Base-by-base conservation (phyloP, 179 eudicot species). In the Spergularia azorica region DNA sequence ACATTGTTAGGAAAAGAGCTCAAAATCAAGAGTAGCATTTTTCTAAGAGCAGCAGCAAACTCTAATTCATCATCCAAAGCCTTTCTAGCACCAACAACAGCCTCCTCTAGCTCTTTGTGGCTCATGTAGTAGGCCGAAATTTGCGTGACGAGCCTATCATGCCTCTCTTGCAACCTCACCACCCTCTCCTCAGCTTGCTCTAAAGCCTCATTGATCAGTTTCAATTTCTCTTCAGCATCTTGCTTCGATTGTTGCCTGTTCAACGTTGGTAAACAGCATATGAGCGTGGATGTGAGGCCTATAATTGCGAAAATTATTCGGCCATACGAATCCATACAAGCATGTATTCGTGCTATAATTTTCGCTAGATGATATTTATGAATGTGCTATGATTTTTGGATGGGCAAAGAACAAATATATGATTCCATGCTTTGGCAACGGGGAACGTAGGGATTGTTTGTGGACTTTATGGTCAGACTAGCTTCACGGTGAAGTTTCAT, bases 141-240 rank as follows among this genome's bases (percentile, higher is more conserved):
- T 38, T 85, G 85, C 6, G 39, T 52, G 52, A 88, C 85, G 38
- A 90, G 70, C n/a, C 80, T 73, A 72, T 90, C 94, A 63, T 90
- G 88, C 41, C 91, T 82, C 58, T 87, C 85, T 67, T 88, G 85
- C 3, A 80, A 70, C 74, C 77, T 78, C 18, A 48, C 48, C 6
- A 78, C 78, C 72, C 89, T 80, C 21, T 85, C 90, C 75, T 90
- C 90, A 0, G 88, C 85, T 6, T 73, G 80, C 56, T 86, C 89
- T 39, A 88, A 59, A 73, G 81, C 84, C 76, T 75, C 83, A 15
- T 46, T 82, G 38, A 83, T 74, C 78, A 83, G 73, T 71, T 68
- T 80, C 77, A 80, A 14, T 65, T 82, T 84, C 65, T 81, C 86
- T 21, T 51, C 62, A 11, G 72, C 73, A 6, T 18, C 54, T 54